Conservation (phyloP, 2,329 filamentous ascomycete genomes). For the Sclerotinia nivalis region DNA sequence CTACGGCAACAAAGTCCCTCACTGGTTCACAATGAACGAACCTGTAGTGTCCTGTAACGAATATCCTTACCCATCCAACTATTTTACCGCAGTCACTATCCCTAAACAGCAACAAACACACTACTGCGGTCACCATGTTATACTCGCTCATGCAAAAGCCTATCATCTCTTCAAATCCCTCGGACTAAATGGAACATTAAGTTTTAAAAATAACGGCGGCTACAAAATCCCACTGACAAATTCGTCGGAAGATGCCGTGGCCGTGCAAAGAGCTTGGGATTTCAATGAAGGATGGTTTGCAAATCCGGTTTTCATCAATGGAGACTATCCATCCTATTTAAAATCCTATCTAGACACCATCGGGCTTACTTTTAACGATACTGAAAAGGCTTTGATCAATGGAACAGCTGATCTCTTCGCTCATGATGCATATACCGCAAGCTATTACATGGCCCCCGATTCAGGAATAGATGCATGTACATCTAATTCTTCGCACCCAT, state of each 20-base stretch:
- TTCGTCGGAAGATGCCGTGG: constrained; percentile 37
- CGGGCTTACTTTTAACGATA: constrained; percentile 46
- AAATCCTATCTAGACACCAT: constrained; percentile 44
- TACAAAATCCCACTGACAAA: constrained; percentile 51
- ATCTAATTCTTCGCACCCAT: constrained; percentile 34
- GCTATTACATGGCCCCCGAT: constrained; percentile 49
- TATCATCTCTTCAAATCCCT: constrained; percentile 56
- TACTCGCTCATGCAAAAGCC: constrained; percentile 51
- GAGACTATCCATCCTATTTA: constrained; percentile 52
- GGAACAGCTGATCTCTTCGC: constrained; percentile 57
- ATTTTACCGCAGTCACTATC: constrained; percentile 44
- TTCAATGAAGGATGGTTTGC: constrained; percentile 50
- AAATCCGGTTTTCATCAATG: constrained; percentile 54
- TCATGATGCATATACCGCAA: constrained; percentile 59
- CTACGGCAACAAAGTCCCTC: constrained; percentile 52
- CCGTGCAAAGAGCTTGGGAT: constrained; percentile 38
- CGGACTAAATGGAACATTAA: constrained; percentile 51
- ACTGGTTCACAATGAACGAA: constrained; percentile 57
- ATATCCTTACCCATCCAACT: constrained; percentile 36
- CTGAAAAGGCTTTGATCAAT: constrained; percentile 52
- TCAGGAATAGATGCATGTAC: constrained; percentile 44
- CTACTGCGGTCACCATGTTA: constrained; percentile 46
- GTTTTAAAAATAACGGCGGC: constrained; percentile 46
- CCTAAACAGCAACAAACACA: constrained; percentile 45
- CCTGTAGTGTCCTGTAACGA: constrained; percentile 43